Evolutionary conservation across 495 filamentous ascomycete genomes (phyloP).

Genomic region (Talaromyces nanjingensis): DNA sequence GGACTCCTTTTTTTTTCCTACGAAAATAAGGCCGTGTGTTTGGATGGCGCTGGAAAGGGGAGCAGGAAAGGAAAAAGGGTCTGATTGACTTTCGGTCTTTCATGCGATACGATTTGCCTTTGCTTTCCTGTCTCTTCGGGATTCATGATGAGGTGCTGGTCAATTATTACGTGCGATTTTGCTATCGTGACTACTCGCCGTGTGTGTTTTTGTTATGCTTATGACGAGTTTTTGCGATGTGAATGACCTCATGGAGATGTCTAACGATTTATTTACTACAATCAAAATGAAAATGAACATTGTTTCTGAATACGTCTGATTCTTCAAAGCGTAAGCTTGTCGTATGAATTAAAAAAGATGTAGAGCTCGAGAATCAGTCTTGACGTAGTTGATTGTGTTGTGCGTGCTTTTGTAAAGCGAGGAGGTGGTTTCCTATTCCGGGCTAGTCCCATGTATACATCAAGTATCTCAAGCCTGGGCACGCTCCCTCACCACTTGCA

Average conservation of each 20-base stretch:
- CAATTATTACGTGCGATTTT: constrained; percentile 26
- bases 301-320: neutral
- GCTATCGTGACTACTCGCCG: neutral
- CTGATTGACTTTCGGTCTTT: neutral
- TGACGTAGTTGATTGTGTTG: neutral
- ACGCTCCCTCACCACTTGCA: too few species aligned
- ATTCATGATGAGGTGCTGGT: constrained; percentile 32
- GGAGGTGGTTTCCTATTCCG: neutral
- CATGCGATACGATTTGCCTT: constrained; percentile 6
- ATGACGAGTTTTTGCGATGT: neutral
- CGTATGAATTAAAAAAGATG: neutral
- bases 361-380: neutral
- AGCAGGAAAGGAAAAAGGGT: constrained; percentile 12
- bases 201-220: neutral
- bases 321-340: constrained; percentile 6
- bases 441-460: neutral
- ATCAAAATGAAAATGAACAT: constrained; percentile 16
- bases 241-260: constrained; percentile 30
- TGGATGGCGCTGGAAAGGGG: constrained; percentile 30
- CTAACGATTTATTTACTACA: constrained; percentile 27
- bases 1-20: constrained; percentile 17
- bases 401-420: neutral
- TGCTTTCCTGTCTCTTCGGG: constrained; percentile 10
- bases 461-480: neutral
- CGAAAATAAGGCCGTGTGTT: constrained; percentile 27